Conservation (phyloP, 225 moss, liverwort and hornwort genomes). For the Ulota crispa region DNA sequence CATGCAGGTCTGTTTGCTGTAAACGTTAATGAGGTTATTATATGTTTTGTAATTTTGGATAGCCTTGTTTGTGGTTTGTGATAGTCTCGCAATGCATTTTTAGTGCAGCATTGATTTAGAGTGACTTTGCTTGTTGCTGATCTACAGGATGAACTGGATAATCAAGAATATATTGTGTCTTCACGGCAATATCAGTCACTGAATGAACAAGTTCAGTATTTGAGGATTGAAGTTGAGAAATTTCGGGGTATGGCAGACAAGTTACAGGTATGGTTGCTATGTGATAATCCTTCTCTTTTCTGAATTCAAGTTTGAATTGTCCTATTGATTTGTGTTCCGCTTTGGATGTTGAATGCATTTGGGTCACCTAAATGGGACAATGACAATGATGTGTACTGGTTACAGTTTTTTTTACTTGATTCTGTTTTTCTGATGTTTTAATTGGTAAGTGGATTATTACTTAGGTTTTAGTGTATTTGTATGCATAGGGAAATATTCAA, state of each 20-base stretch:
- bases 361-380: neutral
- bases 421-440: neutral
- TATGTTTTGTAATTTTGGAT: neutral
- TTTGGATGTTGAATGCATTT: conserved; percentile 19
- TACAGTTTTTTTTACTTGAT: too few species aligned
- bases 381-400: neutral
- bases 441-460: neutral
- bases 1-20: conserved; percentile 65
- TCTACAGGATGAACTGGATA: conserved; percentile 68
- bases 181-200: conserved; percentile 72
- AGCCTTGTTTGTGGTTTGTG: neutral
- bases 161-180: conserved; percentile 72
- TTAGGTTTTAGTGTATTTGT: neutral
- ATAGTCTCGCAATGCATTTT: neutral
- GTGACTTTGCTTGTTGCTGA: conserved; percentile 18
- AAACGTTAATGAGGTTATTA: neutral
- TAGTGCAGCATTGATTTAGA: conserved; percentile 2
- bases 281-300: neutral
- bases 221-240: conserved; percentile 70
- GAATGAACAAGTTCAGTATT: conserved; percentile 67
- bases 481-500: neutral
- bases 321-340: neutral
- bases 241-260: conserved; percentile 62
- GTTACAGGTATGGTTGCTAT: conserved; percentile 60
- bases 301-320: conserved; percentile 1